Conservation (phyloP, 163 green algal genomes). For the Scenedesmus sp. region DNA sequence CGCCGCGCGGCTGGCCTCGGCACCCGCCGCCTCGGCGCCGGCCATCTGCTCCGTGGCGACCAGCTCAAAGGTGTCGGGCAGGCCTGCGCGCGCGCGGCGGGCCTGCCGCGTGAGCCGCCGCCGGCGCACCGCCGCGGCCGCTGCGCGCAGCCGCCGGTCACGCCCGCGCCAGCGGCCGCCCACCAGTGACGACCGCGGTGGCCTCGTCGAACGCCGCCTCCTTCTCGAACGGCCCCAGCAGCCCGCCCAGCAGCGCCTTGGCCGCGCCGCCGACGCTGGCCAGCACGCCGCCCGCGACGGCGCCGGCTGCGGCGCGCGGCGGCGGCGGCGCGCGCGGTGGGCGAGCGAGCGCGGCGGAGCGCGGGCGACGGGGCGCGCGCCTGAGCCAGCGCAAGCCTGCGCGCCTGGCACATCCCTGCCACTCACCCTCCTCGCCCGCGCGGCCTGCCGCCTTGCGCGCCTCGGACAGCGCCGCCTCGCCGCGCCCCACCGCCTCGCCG, state of each 20-base stretch:
- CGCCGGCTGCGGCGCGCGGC: conserved; percentile 7
- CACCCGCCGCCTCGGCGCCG: neutral
- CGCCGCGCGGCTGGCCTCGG: neutral
- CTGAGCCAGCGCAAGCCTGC: neutral
- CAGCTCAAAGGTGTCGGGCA: neutral
- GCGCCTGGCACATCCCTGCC: neutral
- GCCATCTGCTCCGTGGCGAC: conserved; percentile 29
- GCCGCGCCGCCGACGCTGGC: conserved; percentile 12
- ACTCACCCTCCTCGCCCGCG: conserved; percentile 11
- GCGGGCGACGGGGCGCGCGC: no score
- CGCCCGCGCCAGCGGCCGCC: neutral
- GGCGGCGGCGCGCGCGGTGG: neutral
- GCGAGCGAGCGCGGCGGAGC: neutral
- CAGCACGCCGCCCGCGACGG: conserved; percentile 13
- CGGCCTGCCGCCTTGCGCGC: neutral
- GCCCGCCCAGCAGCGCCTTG: conserved; percentile 32
- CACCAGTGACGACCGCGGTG: conserved; percentile 19
- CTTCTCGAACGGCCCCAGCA: conserved; percentile 38
- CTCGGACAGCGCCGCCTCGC: neutral
- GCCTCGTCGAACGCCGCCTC: conserved; percentile 38
- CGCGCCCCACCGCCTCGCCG: neutral
- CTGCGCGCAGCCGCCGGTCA: neutral
- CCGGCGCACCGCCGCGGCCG: neutral
- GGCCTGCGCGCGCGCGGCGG: neutral
- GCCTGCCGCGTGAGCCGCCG: neutral